Conservation (phyloP, 176 grass and related monocot species). For the Musa itinerans region DNA sequence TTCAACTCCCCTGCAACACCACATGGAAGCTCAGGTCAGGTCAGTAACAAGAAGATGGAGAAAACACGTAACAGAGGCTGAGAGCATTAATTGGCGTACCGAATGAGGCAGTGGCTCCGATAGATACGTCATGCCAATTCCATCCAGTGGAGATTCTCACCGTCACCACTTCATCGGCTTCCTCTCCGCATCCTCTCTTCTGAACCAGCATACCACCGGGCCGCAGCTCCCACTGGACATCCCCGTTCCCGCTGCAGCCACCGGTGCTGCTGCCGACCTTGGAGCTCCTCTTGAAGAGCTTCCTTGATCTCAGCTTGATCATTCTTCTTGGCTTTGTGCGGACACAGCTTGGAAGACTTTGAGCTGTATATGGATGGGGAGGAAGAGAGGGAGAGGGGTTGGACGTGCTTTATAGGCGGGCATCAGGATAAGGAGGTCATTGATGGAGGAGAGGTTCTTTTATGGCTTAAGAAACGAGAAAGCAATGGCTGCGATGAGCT, state of each 20-base stretch:
- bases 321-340: slow-evolving; percentile 15
- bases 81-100: slow-evolving; percentile 28
- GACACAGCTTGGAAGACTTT: not conserved
- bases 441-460: slow-evolving; percentile 14
- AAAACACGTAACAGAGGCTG: not conserved
- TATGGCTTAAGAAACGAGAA: slow-evolving; percentile 24
- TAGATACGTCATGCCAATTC: slow-evolving; percentile 61
- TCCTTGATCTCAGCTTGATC: slow-evolving; percentile 91
- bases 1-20: slow-evolving; percentile 1
- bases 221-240: slow-evolving; percentile 90
- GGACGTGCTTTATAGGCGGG: slow-evolving; percentile 78
- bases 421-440: slow-evolving; percentile 33
- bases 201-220: slow-evolving; percentile 96
- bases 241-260: slow-evolving; percentile 13
- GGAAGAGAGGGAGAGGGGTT: not conserved
- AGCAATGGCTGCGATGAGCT: slow-evolving; percentile 19
- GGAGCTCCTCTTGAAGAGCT: slow-evolving; percentile 81
- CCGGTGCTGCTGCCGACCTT: slow-evolving; percentile 23
- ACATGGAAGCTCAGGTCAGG: not conserved
- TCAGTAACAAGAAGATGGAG: not conserved
- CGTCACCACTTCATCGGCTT: slow-evolving; percentile 42
- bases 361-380: slow-evolving; percentile 32
- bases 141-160: slow-evolving; percentile 69
- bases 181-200: slow-evolving; percentile 53
- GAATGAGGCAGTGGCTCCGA: slow-evolving; percentile 78